Base-by-base conservation (phyloP, 2,329 filamentous ascomycete species). In the Corinectria fuckeliana region DNA sequence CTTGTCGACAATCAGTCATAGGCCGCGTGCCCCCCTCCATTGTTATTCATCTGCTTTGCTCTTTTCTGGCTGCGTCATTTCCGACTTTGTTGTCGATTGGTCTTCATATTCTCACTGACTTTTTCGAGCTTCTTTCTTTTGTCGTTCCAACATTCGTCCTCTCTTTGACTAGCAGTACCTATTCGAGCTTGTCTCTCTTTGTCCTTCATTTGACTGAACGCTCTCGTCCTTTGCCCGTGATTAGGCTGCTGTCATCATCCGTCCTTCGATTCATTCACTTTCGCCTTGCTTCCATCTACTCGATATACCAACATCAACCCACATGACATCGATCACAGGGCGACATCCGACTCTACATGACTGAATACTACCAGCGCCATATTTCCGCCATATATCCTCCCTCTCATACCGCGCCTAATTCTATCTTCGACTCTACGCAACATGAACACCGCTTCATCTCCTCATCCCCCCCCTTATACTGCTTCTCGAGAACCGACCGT, bases 101-200 rank as follows among this genome's bases (percentile, higher is more conserved):
- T 47, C 49, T 39, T 36, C 28, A 42, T 49, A 44, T 63, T 60
- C 58, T 53, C 23, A 32, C 49, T 58, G 38, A 47, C 34, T 45
- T 63, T 55, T 50, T 54, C 56, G 42, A 30, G 21, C 45, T 60
- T n/a, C 45, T 70, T 66, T 70, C 61, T 63, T 70, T 70, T 70
- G 63, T 70, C 44, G 44, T 48, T 50, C 47, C 21, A 30, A 44
- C 56, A 60, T 50, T 42, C 55, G 47, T 51, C 50, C 26, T 56
- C 41, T 54, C 59, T 58, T 44, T 54, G 26, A 52, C 18, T 41
- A 48, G 28, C 25, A 20, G 58, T 44, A n/a, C n/a, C n/a, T n/a
- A 36, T 47, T 57, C 32, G n/a, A 42, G 58, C 42, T 44, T 18
- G 48, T 58, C 39, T 55, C 61, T 53, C 58, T 60, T 62, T 61